Base-by-base conservation (phyloP, 2,329 filamentous ascomycete genomes). In the Scedosporium apiospermum region DNA sequence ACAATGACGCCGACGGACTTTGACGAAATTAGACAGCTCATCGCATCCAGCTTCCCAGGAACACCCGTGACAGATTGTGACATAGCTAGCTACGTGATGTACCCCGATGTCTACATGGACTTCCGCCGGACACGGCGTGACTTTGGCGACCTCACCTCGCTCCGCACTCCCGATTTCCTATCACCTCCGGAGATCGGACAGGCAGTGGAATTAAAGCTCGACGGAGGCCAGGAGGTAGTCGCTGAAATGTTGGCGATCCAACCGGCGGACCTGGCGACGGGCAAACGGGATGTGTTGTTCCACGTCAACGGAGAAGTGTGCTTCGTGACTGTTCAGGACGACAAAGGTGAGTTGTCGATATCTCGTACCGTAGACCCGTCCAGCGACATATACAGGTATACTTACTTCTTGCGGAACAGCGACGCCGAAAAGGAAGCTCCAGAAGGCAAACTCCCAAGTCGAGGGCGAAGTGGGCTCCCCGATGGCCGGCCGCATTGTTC, bases 241-340 rank as follows among this genome's bases (percentile, higher is more conserved):
- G 82, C 99, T 69, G 98, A 97, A 88, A 83, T 98, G 63, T 85
- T 99, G 66, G 95, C 95, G 41, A 87, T 98, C 64, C 95, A 95
- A 46, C 95, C 95, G 38, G 82, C 99, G 61, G 96, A 91, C 60
- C 95, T 98, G 82, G 93, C 96, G 80, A 99, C 93, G 30, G 95
- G 95, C 65, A 90, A 96, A 77, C 88, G 95, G 69, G 95, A 99
- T 76, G 95, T 99, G 67, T 99, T 98, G 80, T 99, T 96, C 76
- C 95, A 99, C 81, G 93, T 98, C 87, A 99, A 99, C 78, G 95
- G 95, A 69, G 95, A 99, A 78, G 92, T 97, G 64, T 87, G 95
- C 73, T 92, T 96, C 74, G 93, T 98, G 64, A 90, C 90, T 3
- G 90, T 99, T 53, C 89, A 96, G 69, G 95, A 99, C 78, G 88